These are phyloP conservation scores for Mycena epipterygia DNA, from an alignment of 768 basidiomycete species.

Conservation along the genomic window DNA sequence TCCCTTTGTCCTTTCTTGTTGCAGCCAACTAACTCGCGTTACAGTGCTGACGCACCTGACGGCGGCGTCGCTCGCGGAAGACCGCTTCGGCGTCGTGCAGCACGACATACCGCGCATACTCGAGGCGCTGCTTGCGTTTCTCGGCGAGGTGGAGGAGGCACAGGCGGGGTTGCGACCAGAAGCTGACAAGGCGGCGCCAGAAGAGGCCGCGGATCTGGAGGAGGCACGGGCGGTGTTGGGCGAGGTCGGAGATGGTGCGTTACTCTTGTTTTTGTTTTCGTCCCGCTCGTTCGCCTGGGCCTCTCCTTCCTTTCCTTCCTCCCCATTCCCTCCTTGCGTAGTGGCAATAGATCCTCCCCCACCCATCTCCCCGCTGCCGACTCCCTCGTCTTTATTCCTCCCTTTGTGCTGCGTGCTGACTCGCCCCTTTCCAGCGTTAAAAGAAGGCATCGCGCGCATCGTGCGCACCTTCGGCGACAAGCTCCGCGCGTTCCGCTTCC, in stretches of 20 bases:
- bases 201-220: conserved; percentile 71
- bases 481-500: conserved; percentile 82
- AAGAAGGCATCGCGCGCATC: conserved; percentile 75
- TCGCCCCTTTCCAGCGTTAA: conserved; percentile 62
- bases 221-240: conserved; percentile 68
- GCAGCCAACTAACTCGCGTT: neutral
- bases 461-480: conserved; percentile 82
- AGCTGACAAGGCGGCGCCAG: conserved; percentile 47
- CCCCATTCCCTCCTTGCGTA: neutral
- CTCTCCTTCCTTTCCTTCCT: neutral
- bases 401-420: neutral
- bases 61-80: conserved; percentile 83
- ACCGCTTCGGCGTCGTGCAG: conserved; percentile 87
- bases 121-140: conserved; percentile 80
- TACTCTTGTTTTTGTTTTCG: neutral
- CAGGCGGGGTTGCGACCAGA: conserved; percentile 62
- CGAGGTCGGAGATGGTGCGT: conserved; percentile 72
- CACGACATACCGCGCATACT: conserved; percentile 86
- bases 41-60: conserved; percentile 77
- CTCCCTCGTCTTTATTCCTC: neutral
- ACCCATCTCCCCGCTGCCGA: neutral
- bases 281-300: neutral
- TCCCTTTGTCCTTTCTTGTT: conserved; percentile 24
- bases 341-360: too few relatives aligned
- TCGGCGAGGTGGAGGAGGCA: conserved; percentile 76